A percentile compares a stretch with the other conserved stretches of the same genome.
phyloP scores from a whole-genome alignment of 78 protist species.

The Dictyostelium discoideum region DNA sequence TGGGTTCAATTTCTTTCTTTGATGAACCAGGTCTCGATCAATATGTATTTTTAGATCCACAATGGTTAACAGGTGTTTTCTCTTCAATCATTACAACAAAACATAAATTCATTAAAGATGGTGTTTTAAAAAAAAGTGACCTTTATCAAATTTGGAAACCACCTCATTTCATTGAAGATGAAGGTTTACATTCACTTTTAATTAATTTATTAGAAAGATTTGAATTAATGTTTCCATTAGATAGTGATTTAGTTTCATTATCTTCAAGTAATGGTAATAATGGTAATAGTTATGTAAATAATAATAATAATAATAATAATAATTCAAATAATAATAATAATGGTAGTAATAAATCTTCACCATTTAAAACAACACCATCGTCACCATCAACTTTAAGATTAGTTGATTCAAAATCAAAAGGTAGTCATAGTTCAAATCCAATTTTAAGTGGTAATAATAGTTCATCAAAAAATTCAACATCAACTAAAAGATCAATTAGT shows the following conservation, averaged over 20 bases:
- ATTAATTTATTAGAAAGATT: slow-evolving; percentile 73
- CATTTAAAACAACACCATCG: background rate
- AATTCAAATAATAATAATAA: background rate
- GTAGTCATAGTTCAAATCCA: background rate
- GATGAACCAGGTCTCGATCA: slow-evolving; percentile 36
- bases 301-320: background rate
- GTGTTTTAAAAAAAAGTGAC: slow-evolving; percentile 54
- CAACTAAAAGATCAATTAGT: background rate
- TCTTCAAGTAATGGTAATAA: slow-evolving; percentile 1
- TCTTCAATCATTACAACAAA: slow-evolving; percentile 71
- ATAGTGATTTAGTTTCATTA: background rate
- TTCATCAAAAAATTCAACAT: background rate
- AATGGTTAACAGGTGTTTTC: slow-evolving; percentile 79
- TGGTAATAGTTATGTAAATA: background rate
- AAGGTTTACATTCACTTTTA: slow-evolving; percentile 53
- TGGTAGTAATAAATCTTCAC: background rate
- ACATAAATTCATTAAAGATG: slow-evolving; percentile 76
- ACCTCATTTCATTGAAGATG: slow-evolving; percentile 76
- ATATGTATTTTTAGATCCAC: slow-evolving; percentile 78
- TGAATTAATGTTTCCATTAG: slow-evolving; percentile 76
- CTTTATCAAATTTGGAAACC: slow-evolving; percentile 70
- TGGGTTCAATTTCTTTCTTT: slow-evolving; percentile 50
- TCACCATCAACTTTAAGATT: slow-evolving; percentile 7
- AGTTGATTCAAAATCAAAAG: background rate
- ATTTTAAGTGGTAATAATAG: background rate